Base-by-base conservation (phyloP, 2,329 filamentous ascomycete species). In the Dothideomycetidae sp. region DNA sequence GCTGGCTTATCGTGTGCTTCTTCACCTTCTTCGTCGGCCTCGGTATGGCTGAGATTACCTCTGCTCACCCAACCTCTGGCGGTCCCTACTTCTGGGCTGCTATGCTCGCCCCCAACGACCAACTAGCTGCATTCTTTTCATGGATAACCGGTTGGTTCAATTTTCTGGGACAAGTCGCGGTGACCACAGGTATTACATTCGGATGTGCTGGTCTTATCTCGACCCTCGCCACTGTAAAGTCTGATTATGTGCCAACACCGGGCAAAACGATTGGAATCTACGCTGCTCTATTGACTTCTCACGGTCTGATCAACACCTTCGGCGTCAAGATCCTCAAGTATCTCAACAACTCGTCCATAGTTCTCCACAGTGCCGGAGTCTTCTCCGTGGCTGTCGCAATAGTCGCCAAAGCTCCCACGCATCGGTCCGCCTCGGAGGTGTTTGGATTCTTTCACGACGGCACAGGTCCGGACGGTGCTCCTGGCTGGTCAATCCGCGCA, bases 11-110 rank as follows among this genome's bases (percentile, higher is more conserved):
- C 3, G 62, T 68, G 14, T 66, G 63, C 12, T 62, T 71, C 51
- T 71, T 73, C 52, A 73, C 69, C 4, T 56, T 71, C 44, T 61
- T 66, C 33, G 66, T 72, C 14, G 68, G 67, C 10, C 54, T 64
- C 5, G 62, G 66, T 35, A 73, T 74, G 68, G 69, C 68, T 12
- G 70, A 74, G 49, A 70, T 74, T 46, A 68, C 71, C 5, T 70
- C 66, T 4, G 70, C 71, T 1, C 70, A 73, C 42, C 71, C 71
- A 1, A 73, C 69, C 1, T 64, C 61, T 31, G 71, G 70, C 28
- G 71, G 71, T 1, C 70, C 70, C 1, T 75, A 75, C 48, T 74
- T 72, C 51, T 75, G 71, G 71, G 62, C 69, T 1, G 70, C 70
- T 1, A 62, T 73, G 44, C 60, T 75, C 19, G 68, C 71, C 2